Evolutionary conservation across 2,329 filamentous ascomycete species (phyloP).

Genomic region (Aspergillus intermedius): DNA sequence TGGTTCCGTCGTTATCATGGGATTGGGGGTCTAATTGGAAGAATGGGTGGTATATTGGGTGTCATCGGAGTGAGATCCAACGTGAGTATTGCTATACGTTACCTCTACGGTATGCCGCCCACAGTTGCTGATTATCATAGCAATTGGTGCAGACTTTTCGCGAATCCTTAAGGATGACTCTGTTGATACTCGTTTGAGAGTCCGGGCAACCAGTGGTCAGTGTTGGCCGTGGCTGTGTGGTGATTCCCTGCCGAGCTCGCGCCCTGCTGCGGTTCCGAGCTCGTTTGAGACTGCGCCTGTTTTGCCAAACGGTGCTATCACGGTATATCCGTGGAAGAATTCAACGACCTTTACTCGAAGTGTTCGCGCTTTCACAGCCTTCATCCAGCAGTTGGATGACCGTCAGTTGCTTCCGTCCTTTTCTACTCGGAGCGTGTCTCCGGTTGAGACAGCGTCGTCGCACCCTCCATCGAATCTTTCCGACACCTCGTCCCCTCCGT

Average conservation of each 20-base stretch:
- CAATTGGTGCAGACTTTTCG: slow-evolving; percentile 9
- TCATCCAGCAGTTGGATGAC: slow-evolving; percentile 24
- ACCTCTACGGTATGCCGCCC: background rate
- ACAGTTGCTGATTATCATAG: background rate
- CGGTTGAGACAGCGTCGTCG: slow-evolving; percentile 4
- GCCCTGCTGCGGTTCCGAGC: slow-evolving; percentile 9
- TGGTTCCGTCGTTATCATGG: slow-evolving; percentile 28
- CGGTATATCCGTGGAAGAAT: slow-evolving; percentile 12
- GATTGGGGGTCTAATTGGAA: slow-evolving; percentile 23
- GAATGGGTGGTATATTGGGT: slow-evolving; percentile 19
- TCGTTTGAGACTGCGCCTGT: slow-evolving; percentile 14
- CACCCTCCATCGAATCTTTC: slow-evolving; percentile 5
- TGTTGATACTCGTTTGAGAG: slow-evolving; percentile 11
- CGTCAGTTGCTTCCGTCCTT: slow-evolving; percentile 18
- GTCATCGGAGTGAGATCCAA: slow-evolving; percentile 15
- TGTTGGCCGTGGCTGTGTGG: slow-evolving; percentile 13
- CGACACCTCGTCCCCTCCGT: slow-evolving; percentile 8
- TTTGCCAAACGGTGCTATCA: slow-evolving; percentile 11
- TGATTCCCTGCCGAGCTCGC: slow-evolving; percentile 7
- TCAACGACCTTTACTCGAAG: slow-evolving; percentile 21
- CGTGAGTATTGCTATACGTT: slow-evolving; percentile 16
- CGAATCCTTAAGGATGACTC: slow-evolving; percentile 17
- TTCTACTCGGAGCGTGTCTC: slow-evolving; percentile 11
- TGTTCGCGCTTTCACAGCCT: slow-evolving; percentile 25
- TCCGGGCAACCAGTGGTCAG: slow-evolving; percentile 8